phyloP scores from a whole-genome alignment of 306 rosid species.

The Sicyos baderoa region DNA sequence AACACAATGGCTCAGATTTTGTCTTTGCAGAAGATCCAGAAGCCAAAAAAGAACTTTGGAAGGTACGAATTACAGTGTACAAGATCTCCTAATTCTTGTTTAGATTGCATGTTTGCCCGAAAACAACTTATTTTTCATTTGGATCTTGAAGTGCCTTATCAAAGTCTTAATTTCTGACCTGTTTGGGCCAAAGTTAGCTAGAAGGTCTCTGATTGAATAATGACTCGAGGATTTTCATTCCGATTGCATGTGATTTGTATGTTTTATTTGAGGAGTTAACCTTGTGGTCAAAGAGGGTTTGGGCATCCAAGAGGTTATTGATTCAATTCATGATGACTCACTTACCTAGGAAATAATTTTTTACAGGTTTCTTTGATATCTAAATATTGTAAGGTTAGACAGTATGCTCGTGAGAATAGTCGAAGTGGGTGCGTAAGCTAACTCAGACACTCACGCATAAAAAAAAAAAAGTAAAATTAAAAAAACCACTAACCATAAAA shows the following conservation, averaged over 20 bases:
- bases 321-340: too few relatives aligned
- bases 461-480: too few relatives aligned
- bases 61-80: constrained; percentile 35
- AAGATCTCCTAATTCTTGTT: background rate
- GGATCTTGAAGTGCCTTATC: background rate
- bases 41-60: constrained; percentile 83
- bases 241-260: background rate
- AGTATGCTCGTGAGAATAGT: too few relatives aligned
- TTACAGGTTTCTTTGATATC: too few relatives aligned
- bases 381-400: too few relatives aligned
- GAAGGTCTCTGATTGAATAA: background rate
- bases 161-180: background rate
- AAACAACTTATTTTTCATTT: background rate
- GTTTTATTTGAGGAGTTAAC: background rate
- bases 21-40: constrained; percentile 83
- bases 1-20: constrained; percentile 93
- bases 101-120: background rate
- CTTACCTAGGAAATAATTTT: too few relatives aligned
- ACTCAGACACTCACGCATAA: too few relatives aligned
- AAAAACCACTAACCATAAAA: background rate
- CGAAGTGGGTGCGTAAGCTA: too few relatives aligned
- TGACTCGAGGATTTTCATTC: background rate
- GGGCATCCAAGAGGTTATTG: too few relatives aligned
- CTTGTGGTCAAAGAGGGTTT: too few relatives aligned
- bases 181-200: constrained; percentile 1